Conservation (phyloP, 805 yeast species). For the Cyberlindnera americana region DNA sequence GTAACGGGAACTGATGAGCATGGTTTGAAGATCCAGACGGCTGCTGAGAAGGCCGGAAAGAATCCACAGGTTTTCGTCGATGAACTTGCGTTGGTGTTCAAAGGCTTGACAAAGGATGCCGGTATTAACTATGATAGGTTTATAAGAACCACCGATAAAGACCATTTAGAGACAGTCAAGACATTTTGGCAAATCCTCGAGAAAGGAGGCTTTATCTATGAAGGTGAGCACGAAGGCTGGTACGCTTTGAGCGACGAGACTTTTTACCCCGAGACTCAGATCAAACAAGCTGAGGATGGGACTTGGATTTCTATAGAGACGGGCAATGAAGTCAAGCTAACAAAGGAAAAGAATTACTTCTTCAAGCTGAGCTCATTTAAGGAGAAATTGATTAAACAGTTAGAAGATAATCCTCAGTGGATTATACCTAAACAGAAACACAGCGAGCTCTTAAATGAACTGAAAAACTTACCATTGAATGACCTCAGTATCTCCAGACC, state of each 20-base stretch:
- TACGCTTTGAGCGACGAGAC: conserved; percentile 93
- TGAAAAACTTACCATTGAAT: conserved; percentile 43
- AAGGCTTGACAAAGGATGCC: conserved; percentile 53
- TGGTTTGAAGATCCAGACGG: conserved; percentile 89
- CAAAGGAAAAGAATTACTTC: conserved; percentile 82
- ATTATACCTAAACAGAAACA: conserved; percentile 64
- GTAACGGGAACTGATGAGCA: conserved; percentile 98
- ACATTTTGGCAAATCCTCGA: conserved; percentile 65
- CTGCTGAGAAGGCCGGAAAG: conserved; percentile 55
- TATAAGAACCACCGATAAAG: conserved; percentile 85
- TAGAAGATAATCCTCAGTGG: conserved; percentile 50
- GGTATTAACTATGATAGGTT: conserved; percentile 67
- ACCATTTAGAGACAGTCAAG: conserved; percentile 65
- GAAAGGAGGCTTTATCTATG: conserved; percentile 64
- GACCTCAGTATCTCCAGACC: conserved; percentile 93
- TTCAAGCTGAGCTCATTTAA: conserved; percentile 69
- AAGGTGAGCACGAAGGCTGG: conserved; percentile 91
- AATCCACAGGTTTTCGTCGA: conserved; percentile 73
- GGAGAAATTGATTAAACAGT: conserved; percentile 44
- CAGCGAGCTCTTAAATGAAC: conserved; percentile 51
- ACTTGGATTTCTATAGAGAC: conserved; percentile 58
- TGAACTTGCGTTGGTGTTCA: conserved; percentile 59
- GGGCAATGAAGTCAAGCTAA: conserved; percentile 68
- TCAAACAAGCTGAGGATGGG: conserved; percentile 37
- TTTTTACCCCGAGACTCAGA: conserved; percentile 81